A percentile compares a stretch with the other conserved stretches of the same genome.
Conservation (phyloP, 176 grass and related monocot genomes). For the Paspalum notatum region DNA sequence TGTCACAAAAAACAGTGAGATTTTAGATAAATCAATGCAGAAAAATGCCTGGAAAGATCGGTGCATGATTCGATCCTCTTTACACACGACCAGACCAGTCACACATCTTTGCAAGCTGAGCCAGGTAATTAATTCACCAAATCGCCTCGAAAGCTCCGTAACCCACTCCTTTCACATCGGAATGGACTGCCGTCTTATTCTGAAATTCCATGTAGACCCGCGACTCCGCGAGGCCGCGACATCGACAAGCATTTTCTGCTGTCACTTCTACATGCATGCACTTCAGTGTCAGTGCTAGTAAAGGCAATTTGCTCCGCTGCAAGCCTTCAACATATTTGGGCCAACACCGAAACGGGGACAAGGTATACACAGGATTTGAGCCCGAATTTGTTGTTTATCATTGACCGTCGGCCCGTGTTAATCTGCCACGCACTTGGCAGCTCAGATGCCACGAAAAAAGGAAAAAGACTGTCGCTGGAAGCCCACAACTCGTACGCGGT, state of each 20-base stretch:
- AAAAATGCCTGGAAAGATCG: neutral
- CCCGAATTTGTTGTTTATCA: too few relatives aligned
- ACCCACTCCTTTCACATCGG: constrained; percentile 16
- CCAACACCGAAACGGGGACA: neutral
- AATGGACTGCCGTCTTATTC: neutral
- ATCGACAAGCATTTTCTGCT: neutral
- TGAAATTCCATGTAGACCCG: neutral
- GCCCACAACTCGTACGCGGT: too few relatives aligned
- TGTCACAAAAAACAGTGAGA: too few relatives aligned
- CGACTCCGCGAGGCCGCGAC: neutral
- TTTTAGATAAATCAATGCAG: too few relatives aligned
- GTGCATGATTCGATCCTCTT: constrained; percentile 4
- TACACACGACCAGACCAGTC: neutral
- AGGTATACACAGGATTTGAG: too few relatives aligned
- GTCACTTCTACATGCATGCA: neutral
- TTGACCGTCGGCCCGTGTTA: too few relatives aligned
- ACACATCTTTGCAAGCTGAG: neutral
- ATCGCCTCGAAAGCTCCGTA: constrained; percentile 11
- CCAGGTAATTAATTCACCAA: constrained; percentile 21
- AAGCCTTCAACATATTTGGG: neutral
- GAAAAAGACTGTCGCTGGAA: too few relatives aligned
- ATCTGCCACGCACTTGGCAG: too few relatives aligned
- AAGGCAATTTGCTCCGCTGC: neutral
- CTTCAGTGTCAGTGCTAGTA: too few relatives aligned
- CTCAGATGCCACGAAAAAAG: too few relatives aligned